Percentiles rank a stretch among this genome's conserved stretches.
These are phyloP conservation scores for Mariannaea elegans DNA, from an alignment of 2,329 filamentous ascomycete genomes.

Conservation along the genomic window DNA sequence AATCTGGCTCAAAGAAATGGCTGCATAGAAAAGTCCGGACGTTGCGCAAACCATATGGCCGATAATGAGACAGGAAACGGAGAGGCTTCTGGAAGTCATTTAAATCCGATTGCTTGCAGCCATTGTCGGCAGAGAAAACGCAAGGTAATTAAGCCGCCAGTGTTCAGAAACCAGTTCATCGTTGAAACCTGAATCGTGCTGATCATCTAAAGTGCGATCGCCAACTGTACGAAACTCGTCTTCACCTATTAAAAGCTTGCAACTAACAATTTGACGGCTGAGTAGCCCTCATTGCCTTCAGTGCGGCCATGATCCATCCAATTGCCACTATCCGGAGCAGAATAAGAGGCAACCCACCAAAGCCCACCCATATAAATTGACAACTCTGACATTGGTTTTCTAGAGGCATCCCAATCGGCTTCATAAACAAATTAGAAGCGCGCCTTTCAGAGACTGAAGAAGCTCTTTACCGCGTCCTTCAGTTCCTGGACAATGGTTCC, in stretches of 20 bases:
- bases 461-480: conserved; percentile 39
- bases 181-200: too few species aligned
- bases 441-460: conserved; percentile 46
- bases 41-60: conserved; percentile 29
- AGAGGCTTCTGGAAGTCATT: conserved; percentile 19
- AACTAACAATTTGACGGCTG: not conserved
- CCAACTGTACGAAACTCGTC: conserved; percentile 26
- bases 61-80: conserved; percentile 14
- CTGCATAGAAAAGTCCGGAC: too few species aligned
- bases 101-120: conserved; percentile 46
- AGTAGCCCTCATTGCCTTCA: conserved; percentile 41
- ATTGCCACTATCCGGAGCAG: conserved; percentile 46
- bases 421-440: conserved; percentile 49
- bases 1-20: too few species aligned
- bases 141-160: too few species aligned
- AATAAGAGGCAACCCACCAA: conserved; percentile 42
- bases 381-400: not conserved
- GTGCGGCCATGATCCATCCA: conserved; percentile 41
- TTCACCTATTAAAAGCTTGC: not conserved
- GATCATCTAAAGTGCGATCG: conserved; percentile 41
- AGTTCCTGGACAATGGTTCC: conserved; percentile 13
- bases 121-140: conserved; percentile 46
- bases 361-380: not conserved
- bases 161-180: too few species aligned
- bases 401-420: conserved; percentile 49